Evolutionary conservation across 306 rosid species (phyloP).

Genomic region (Herpetospermum pedunculosum): DNA sequence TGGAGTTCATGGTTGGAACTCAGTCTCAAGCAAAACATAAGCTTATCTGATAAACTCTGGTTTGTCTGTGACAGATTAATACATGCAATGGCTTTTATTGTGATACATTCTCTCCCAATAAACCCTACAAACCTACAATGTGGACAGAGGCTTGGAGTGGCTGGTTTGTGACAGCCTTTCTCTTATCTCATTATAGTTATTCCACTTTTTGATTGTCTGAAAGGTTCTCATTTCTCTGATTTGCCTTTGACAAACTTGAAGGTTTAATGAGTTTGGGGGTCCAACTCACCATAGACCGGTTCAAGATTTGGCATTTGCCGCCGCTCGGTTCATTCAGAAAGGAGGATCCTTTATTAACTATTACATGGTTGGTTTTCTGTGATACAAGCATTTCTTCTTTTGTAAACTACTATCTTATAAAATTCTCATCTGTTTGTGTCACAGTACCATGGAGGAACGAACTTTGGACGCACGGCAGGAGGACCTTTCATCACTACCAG

Average conservation of each 20-base stretch:
- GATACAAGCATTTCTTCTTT: conserved; percentile 8
- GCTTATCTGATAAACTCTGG: conserved; percentile 16
- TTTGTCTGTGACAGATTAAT: conserved; percentile 57
- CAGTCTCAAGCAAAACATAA: not conserved
- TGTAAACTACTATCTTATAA: not conserved
- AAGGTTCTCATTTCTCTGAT: not conserved
- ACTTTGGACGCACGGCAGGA: conserved; percentile 97
- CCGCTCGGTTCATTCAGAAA: conserved; percentile 63
- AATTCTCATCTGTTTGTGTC: not conserved
- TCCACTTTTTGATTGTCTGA: not conserved
- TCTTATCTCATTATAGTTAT: not conserved
- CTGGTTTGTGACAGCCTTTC: conserved; percentile 45
- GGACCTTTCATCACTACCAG: conserved; percentile 98
- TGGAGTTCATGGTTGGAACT: not conserved
- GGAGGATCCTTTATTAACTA: conserved; percentile 95
- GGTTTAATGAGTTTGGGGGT: conserved; percentile 95
- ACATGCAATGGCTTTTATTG: conserved; percentile 97
- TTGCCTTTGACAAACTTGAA: conserved; percentile 20
- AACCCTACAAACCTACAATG: conserved; percentile 78
- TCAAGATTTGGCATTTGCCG: conserved; percentile 93
- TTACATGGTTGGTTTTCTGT: conserved; percentile 66
- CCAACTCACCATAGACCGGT: conserved; percentile 82
- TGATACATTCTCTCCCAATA: conserved; percentile 80
- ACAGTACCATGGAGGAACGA: conserved; percentile 98
- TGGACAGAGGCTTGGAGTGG: conserved; percentile 99